Conservation (phyloP, 1,139 yeast genomes). For the Pichia sp. region DNA sequence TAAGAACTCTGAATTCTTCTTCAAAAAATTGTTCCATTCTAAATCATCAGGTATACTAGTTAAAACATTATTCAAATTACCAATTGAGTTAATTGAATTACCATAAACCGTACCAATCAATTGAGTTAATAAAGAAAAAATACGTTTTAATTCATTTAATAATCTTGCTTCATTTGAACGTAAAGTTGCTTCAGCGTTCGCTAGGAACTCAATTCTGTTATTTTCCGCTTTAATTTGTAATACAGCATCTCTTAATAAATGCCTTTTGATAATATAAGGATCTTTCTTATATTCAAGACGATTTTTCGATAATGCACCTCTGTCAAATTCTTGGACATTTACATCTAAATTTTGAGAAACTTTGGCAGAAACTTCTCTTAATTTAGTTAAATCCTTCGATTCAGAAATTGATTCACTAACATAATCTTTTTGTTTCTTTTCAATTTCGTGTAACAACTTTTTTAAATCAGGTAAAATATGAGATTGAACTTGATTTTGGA, state of each 20-base stretch:
- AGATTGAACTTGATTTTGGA: slow-evolving; percentile 21
- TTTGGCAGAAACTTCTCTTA: slow-evolving; percentile 16
- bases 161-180: slow-evolving; percentile 38
- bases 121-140: slow-evolving; percentile 30
- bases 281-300: slow-evolving; percentile 35
- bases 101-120: slow-evolving; percentile 28
- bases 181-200: slow-evolving; percentile 36
- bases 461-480: slow-evolving; percentile 27
- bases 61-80: slow-evolving; percentile 30
- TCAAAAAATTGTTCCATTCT: slow-evolving; percentile 41
- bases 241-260: slow-evolving; percentile 32
- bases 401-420: slow-evolving; percentile 22
- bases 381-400: slow-evolving; percentile 22
- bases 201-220: slow-evolving; percentile 36
- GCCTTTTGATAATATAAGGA: slow-evolving; percentile 40
- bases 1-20: slow-evolving; percentile 28
- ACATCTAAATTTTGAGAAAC: slow-evolving; percentile 20
- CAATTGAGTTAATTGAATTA: slow-evolving; percentile 27
- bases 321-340: slow-evolving; percentile 18
- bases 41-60: slow-evolving; percentile 30
- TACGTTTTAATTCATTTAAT: slow-evolving; percentile 36
- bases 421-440: slow-evolving; percentile 35
- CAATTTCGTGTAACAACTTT: slow-evolving; percentile 26
- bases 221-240: slow-evolving; percentile 41
- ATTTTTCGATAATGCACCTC: slow-evolving; percentile 1